Percentiles rank a stretch among this genome's conserved stretches.
phyloP scores from a whole-genome alignment of 495 filamentous ascomycete genomes.

The Trichocladium antarcticum region DNA sequence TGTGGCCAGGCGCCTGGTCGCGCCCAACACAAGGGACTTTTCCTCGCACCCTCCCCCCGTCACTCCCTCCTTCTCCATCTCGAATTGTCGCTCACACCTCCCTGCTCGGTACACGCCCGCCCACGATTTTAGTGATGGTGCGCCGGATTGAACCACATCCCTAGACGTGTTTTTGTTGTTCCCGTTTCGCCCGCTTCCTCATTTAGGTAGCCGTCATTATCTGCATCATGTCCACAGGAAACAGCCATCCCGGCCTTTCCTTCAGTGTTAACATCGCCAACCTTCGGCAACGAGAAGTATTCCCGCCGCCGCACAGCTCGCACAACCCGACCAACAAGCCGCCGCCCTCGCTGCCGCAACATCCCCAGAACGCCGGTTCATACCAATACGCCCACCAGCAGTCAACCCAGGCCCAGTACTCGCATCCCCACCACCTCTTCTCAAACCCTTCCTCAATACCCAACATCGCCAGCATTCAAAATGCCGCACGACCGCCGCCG shows the following conservation, averaged over 20 bases:
- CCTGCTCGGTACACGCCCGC: constrained; percentile 26
- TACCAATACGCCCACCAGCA: constrained; percentile 31
- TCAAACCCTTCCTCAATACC: constrained; percentile 25
- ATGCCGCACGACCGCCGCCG: constrained; percentile 31
- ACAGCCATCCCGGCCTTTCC: constrained; percentile 23
- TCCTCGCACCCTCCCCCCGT: constrained; percentile 19
- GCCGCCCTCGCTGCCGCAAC: constrained; percentile 32
- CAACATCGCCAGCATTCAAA: constrained; percentile 25
- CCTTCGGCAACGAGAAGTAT: background rate
- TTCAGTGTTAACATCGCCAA: constrained; percentile 6
- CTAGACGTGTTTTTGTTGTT: background rate
- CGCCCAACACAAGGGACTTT: background rate
- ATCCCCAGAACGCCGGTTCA: constrained; percentile 27
- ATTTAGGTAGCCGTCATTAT: constrained; percentile 1
- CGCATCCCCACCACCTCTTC: constrained; percentile 32
- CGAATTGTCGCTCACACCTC: constrained; percentile 23
- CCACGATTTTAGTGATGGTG: constrained; percentile 22
- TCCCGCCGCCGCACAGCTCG: constrained; percentile 22
- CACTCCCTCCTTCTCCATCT: constrained; percentile 17
- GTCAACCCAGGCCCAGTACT: constrained; percentile 15
- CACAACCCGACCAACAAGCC: constrained; percentile 34
- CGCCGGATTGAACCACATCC: background rate
- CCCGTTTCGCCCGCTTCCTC: constrained; percentile 5
- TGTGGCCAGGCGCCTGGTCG: no score
- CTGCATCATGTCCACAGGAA: constrained; percentile 23